Evolutionary conservation across 805 yeast genomes (phyloP), one percentile per base, ranked within the genome.

Genomic region (Kazachstania taianensis): DNA sequence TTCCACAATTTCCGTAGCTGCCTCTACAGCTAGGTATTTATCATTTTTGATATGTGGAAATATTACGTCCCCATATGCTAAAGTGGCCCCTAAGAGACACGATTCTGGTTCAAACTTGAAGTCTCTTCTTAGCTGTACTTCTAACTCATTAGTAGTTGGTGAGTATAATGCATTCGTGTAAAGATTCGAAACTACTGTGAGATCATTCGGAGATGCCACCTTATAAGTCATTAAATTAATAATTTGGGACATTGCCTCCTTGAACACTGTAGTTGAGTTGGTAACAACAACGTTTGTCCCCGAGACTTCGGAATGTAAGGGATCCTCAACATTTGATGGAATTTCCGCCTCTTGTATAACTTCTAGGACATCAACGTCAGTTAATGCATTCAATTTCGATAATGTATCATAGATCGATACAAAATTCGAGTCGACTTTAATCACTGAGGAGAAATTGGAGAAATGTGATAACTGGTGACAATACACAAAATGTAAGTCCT

Each of bases 31-130:
- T 12, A 45, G 19, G 39, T 67, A 68, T 4, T 52, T 43, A 63
- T 58, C 8, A 59, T 44, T 17, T 6, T 17, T 10, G 9, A 7
- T 14, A n/a, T 20, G 15, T n/a, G 20, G 17, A 12, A 30, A 35
- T 17, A 35, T 13, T 22, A 22, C 20, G 25, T 44, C 37, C 2
- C 72, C 73, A 18, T 73, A 46, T 0, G 71, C 71, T 46, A 68
- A 58, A 66, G 70, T 70, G 2, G 77, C 73, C 12, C 77, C 78
- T 4, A 71, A 56, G 38, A 67, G 70, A 45, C 81, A 75, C 5
- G 69, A 50, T 32, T 70, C 53, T 41, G 70, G 75, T 20, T 67
- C 57, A 25, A 30, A 42, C 39, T 67, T 69, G 30, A 59, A 42
- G 15, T 57, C 51, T 33, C 58, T 55, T 23, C 49, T 38, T 28